These are phyloP conservation scores for Musa troglodytarum DNA, from an alignment of 176 grass and related monocot genomes.

Conservation along the genomic window DNA sequence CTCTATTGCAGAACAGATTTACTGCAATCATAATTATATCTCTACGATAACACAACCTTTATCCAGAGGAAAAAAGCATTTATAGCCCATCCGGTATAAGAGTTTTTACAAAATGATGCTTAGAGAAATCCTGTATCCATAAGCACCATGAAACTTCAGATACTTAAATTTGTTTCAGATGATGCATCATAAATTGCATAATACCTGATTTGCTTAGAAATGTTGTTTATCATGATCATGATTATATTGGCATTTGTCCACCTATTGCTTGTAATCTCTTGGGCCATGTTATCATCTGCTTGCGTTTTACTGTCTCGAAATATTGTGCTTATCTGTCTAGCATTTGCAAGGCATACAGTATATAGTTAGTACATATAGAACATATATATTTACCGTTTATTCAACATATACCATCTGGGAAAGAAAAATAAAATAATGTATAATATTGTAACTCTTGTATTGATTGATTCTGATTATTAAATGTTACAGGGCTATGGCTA, in stretches of 20 bases:
- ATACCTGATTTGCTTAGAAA: background rate
- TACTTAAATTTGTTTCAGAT: background rate
- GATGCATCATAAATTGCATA: background rate
- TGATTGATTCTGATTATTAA: constrained; percentile 4
- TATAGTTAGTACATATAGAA: background rate
- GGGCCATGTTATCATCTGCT: too few relatives aligned
- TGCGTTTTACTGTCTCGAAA: too few relatives aligned
- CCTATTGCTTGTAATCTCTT: too few relatives aligned
- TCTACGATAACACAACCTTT: background rate
- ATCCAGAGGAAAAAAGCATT: background rate
- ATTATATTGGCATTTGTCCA: too few relatives aligned
- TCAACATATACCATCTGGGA: background rate
- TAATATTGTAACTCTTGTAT: background rate
- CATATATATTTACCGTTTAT: background rate
- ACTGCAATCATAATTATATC: background rate
- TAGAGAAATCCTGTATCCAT: too few relatives aligned
- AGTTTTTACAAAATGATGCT: too few relatives aligned
- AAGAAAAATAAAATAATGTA: background rate
- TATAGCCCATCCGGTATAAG: background rate
- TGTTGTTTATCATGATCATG: too few relatives aligned
- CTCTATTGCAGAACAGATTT: background rate
- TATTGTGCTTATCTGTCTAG: too few relatives aligned
- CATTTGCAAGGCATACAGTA: too few relatives aligned
- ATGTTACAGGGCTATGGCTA: constrained; percentile 51
- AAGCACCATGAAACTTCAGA: background rate